Base-by-base conservation (phyloP, 2,329 filamentous ascomycete species). In the Exophiala bonariae region DNA sequence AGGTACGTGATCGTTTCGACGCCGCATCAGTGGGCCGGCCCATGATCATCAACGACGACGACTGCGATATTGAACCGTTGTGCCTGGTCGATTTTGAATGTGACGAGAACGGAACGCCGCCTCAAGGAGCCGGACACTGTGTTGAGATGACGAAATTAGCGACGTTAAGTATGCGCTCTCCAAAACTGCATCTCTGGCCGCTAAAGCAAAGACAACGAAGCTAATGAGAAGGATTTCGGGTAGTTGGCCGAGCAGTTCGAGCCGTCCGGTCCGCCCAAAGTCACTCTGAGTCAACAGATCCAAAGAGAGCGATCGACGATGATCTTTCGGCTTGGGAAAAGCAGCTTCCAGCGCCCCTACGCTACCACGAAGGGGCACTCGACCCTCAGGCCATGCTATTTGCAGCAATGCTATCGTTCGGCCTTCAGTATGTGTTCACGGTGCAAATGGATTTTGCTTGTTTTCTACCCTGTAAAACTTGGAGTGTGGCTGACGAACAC, bases 21-120 rank as follows among this genome's bases (percentile, higher is more conserved):
- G 47, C 59, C 32, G 58, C 55, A 10, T 56, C 56, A n/a, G 55
- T 61, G 19, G 58, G 59, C 20, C 53, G 55, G 14, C 59, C 59
- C 2, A 57, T 49, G 28, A 51, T 52, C 11, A 61, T 61, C 14
- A 41, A 56, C 14, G 58, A 61, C 31, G 59, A 59, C 30, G 58
- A 61, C 38, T 59, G 56, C 19, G 59, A 60, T 45, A 36, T 60
- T 30, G 59, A 58, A 37, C 33, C 47, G 6, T 50, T 60, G 18
- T 37, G 44, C 8, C 44, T 44, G 38, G 47, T 52, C 6, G 56
- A 60, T 43, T 60, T 60, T 33, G 40, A 52, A 42, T 44, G 49
- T 44, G 44, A 28, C 3, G 40, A 33, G 20, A 20, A 49, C 37
- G 46, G 8, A 22, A 49, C 5, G 40, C 46, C 40, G 28, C 46